Conservation (phyloP, 176 grass and related monocot species). For the Oryza coarctata region DNA sequence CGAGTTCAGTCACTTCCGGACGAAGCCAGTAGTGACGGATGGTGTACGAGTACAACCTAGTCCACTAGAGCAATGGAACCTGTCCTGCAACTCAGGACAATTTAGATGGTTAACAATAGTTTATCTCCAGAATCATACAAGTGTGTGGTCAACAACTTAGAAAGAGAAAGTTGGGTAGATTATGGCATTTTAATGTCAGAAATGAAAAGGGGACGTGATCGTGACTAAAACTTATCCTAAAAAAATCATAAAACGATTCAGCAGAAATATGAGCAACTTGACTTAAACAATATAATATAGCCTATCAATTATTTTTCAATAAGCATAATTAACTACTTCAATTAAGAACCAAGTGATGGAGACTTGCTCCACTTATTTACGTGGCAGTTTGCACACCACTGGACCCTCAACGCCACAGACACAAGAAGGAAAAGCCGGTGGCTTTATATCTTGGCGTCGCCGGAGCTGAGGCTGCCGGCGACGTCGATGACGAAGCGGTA, state of each 20-base stretch:
- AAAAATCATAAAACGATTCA: background rate
- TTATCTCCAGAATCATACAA: background rate
- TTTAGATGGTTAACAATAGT: background rate
- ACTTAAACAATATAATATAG: background rate
- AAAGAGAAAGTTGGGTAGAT: background rate
- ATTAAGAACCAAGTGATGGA: background rate
- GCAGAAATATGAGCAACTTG: background rate
- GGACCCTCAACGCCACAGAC: too few relatives aligned
- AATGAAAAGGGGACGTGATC: background rate
- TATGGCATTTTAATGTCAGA: background rate
- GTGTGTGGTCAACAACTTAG: background rate
- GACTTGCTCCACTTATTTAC: background rate
- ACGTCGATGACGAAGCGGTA: constrained; percentile 70
- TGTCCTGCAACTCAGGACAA: background rate
- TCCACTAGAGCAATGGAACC: background rate
- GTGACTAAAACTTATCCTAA: background rate
- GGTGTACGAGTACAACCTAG: too few relatives aligned
- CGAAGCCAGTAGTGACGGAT: too few relatives aligned
- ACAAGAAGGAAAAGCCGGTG: too few relatives aligned
- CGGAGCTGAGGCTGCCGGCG: constrained; percentile 31
- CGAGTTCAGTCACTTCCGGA: too few relatives aligned
- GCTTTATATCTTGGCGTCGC: background rate
- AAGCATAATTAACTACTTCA: background rate
- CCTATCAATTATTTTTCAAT: background rate
- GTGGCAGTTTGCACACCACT: background rate